These are phyloP conservation scores for Citeromyces hawaiiensis DNA, from an alignment of 1,139 yeast species.

Conservation along the genomic window DNA sequence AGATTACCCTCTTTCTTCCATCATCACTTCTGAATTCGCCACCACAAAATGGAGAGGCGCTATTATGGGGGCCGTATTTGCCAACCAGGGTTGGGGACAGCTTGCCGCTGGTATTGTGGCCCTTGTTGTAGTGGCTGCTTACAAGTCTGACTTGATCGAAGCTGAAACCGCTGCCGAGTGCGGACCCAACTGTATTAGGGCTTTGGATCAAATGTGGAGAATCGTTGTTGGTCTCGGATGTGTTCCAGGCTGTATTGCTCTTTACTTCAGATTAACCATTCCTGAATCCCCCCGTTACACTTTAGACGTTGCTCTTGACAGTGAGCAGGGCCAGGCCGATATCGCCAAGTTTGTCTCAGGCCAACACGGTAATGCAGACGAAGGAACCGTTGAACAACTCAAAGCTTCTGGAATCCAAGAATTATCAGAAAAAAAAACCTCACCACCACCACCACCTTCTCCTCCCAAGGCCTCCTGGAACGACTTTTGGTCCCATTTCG, in stretches of 20 bases:
- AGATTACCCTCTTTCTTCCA: slow-evolving; percentile 95
- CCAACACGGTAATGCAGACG: slow-evolving; percentile 20
- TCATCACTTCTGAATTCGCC: slow-evolving; percentile 78
- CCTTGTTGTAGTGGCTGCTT: slow-evolving; percentile 56
- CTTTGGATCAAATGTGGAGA: slow-evolving; percentile 94
- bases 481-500: slow-evolving; percentile 61
- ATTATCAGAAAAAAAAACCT: slow-evolving; percentile 20
- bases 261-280: slow-evolving; percentile 82
- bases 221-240: slow-evolving; percentile 77
- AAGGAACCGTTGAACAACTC: slow-evolving; percentile 19
- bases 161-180: slow-evolving; percentile 44
- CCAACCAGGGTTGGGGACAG: slow-evolving; percentile 91
- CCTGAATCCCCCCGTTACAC: slow-evolving; percentile 91
- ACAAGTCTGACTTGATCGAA: slow-evolving; percentile 39
- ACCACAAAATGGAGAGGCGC: slow-evolving; percentile 96
- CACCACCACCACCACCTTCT: slow-evolving; percentile 22
- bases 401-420: slow-evolving; percentile 24
- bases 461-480: slow-evolving; percentile 28
- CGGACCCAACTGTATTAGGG: slow-evolving; percentile 50
- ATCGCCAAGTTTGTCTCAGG: slow-evolving; percentile 33
- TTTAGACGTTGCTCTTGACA: slow-evolving; percentile 53
- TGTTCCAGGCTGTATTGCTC: slow-evolving; percentile 73
- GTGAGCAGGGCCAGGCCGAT: slow-evolving; percentile 54
- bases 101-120: slow-evolving; percentile 77
- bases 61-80: slow-evolving; percentile 85